Base-by-base conservation (phyloP, 1,139 yeast genomes). In the Pichia sorboxylosa region DNA sequence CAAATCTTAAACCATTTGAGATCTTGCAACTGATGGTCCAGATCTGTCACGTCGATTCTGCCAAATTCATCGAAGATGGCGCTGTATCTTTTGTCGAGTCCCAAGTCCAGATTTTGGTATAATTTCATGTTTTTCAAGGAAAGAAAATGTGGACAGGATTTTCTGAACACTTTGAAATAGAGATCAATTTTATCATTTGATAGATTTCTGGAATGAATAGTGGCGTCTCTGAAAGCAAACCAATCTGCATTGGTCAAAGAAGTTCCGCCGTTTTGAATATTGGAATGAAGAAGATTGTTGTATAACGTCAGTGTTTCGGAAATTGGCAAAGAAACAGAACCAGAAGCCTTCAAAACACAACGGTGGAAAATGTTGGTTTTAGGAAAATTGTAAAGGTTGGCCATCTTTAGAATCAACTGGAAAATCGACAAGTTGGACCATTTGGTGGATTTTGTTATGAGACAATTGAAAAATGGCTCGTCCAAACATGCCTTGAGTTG, bases 171-270 rank as follows among this genome's bases (percentile, higher is more conserved):
- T 32, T 72, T 64, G 52, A 73, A 66, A 54, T 77, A 80, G 16
- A 78, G 57, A 23, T 62, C 61, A 37, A 64, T 63, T 52, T 81
- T 67, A 6, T 45, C 51, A 18, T 42, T 30, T 3, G 39, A 37
- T 7, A 47, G 28, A 27, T 23, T 29, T 9, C 36, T 33, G 1
- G 74, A 61, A 29, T 69, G 66, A 31, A 79, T 66, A 6, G 90
- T 79, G 9, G 87, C 80, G 53, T 77, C 85, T 57, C 87, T 67
- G 38, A 85, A 61, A 2, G 94, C 82, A 34, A 90, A 77, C 90
- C 94, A 82, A 58, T 83, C 94, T 19, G 90, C 92, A 48, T 73
- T 72, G 10, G 90, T 84, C 42, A 77, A 75, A 45, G 71, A 73
- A 16, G 51, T 55, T 43, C 67, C 67, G 5, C 72, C 69, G 35